Evolutionary conservation across 257 asterid species (phyloP), one percentile per base, ranked within the genome.

Genomic region (Gentiana dahurica): DNA sequence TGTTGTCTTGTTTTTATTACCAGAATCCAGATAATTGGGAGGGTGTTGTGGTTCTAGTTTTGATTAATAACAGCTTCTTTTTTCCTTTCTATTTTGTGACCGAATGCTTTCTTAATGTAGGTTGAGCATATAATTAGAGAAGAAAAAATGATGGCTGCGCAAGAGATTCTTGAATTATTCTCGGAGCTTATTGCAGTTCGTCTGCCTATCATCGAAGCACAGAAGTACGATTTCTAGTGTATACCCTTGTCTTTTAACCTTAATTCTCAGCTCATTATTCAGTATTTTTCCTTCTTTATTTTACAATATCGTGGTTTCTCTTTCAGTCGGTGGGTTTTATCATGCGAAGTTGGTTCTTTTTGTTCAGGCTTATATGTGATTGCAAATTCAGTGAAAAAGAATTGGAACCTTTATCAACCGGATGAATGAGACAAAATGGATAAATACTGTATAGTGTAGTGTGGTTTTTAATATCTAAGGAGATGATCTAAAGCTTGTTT

Each of bases 141-240:
- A 63, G 98, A 90, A 89, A 90, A 82, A 75, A 90, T 82, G 96
- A 76, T 81, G 89, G 95, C 95, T 11, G 95, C 98, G 12, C 98
- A 90, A 76, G 98, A 90, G 79, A 87, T 90, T 49, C 65, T 87
- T 71, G 98, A 90, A 79, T 82, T 87, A 39, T 87, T 84, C 54
- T 82, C 81, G 5, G 96, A 87, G 82, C 94, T 91, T 59, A 75
- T 85, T 43, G 68, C 71, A 11, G 98, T 83, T 57, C 86, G 96
- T 35, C 86, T 87, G 58, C 94, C 96, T 36, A 83, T 91, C 44
- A 85, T 85, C 36, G 92, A 85, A 72, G 81, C 79, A 53, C 95
- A 87, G 71, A 85, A 80, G 96, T 85, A 77, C 12, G 5, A 3
- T 12, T 59, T 36, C 36, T 2, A 35, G 11, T 24, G 37, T 61